Evolutionary conservation across 192 early-diverging fungal genomes (phyloP), one percentile per base, ranked within the genome.

Genomic region (Coemansia sp.): DNA sequence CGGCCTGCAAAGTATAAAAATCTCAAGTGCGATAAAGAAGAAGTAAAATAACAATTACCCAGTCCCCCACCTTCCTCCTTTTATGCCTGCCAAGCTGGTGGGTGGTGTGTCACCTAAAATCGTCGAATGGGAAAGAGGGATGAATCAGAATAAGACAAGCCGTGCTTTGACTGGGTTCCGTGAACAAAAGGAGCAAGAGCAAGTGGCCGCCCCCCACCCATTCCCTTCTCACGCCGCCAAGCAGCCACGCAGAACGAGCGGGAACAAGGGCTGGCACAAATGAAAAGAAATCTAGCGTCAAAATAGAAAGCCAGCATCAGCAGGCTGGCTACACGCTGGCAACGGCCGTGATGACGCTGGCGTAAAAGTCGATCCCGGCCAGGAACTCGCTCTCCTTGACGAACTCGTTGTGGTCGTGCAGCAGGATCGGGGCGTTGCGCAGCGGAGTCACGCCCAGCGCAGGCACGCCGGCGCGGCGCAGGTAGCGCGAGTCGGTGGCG

Each of bases 341-440:
- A 13, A 93, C 72, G 12, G 75, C 85, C 7, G 75, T 60, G 19
- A 94, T 84, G 49, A 95, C 72, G 17, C 74, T 77, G 8, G 70
- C 76, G 74, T 94, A 95, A 68, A 93, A 94, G 12, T 85, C 84
- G 50, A 94, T 86, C 45, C 89, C 92, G 50, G 87, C 88, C 50
- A 93, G 65, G 63, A 92, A 89, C 57, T 86, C 70, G 53, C 87
- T 85, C 75, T 93, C 91, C 77, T 88, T 87, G 61, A 95, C 85
- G 46, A 87, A 89, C 84, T 95, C 94, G 73, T 95, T 85, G 72
- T 95, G 92, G 76, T 94, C 92, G 61, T 95, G 94, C 56, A 95
- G 76, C 48, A 95, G 72, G 50, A 93, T 80, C 4, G 92, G 92
- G 7, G 87, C 86, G 78, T 90, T 89, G 72, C 88, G 83, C 72